phyloP scores from a whole-genome alignment of 1,139 yeast genomes.

The Hemisphaericaspora lyxosophila region DNA sequence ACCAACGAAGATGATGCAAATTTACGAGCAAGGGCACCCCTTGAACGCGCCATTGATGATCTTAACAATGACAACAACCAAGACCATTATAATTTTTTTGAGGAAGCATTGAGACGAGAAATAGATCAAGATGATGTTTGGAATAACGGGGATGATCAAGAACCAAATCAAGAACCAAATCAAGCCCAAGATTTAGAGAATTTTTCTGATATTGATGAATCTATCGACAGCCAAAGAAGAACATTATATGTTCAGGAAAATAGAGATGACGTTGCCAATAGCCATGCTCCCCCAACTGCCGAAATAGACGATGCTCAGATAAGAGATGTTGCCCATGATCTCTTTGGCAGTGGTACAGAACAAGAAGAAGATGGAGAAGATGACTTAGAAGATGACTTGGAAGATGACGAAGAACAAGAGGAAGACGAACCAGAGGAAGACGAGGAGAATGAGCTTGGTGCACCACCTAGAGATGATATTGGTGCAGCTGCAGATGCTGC shows the following conservation, averaged over 20 bases:
- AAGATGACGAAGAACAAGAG: constrained; percentile 7
- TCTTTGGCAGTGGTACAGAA: constrained; percentile 8
- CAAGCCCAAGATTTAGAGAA: not conserved
- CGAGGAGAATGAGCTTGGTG: constrained; percentile 8
- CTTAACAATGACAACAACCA: constrained; percentile 23
- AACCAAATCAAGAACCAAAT: constrained; percentile 1
- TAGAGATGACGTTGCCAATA: constrained; percentile 1
- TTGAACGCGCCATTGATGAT: constrained; percentile 34
- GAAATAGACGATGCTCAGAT: not conserved
- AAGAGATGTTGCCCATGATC: constrained; percentile 4
- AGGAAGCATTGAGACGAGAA: constrained; percentile 23
- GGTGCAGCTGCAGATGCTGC: constrained; percentile 4
- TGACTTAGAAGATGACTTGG: constrained; percentile 6
- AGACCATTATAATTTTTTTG: constrained; percentile 13
- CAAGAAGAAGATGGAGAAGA: constrained; percentile 4
- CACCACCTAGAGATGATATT: not conserved
- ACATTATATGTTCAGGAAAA: constrained; percentile 5
- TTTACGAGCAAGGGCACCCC: constrained; percentile 18
- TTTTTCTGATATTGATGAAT: not conserved
- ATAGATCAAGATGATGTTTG: constrained; percentile 14
- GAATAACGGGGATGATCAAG: constrained; percentile 5
- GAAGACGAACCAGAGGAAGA: constrained; percentile 6
- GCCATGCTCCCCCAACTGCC: not conserved
- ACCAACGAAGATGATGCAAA: constrained; percentile 18
- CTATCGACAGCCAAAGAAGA: constrained; percentile 2